phyloP scores from a whole-genome alignment of 306 rosid genomes.

The Lathyrus sativus region DNA sequence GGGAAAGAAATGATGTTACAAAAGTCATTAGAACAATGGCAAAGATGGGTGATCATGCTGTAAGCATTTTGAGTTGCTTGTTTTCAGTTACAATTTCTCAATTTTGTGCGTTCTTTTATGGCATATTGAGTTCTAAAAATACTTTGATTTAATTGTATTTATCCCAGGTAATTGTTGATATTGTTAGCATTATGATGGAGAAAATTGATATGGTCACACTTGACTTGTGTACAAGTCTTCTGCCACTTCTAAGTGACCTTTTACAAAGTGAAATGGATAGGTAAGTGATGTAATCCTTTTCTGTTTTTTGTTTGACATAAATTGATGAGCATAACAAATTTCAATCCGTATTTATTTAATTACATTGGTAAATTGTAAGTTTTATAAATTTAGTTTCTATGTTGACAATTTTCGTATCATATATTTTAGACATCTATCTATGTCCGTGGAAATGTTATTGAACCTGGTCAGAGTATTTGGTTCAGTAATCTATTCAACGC shows the following conservation, averaged over 20 bases:
- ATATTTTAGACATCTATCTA: conserved; percentile 63
- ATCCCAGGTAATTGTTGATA: conserved; percentile 91
- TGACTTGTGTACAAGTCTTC: conserved; percentile 75
- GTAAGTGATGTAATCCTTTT: conserved; percentile 44
- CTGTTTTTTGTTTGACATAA: too few relatives aligned
- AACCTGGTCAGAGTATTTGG: conserved; percentile 88
- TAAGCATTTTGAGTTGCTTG: conserved; percentile 49
- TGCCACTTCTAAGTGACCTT: conserved; percentile 74
- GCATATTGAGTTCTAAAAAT: conserved; percentile 26
- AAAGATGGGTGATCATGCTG: conserved; percentile 93
- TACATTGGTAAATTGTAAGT: neutral
- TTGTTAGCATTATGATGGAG: conserved; percentile 71
- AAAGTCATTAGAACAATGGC: conserved; percentile 82
- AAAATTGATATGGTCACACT: conserved; percentile 81
- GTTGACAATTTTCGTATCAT: conserved; percentile 39
- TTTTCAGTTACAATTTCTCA: conserved; percentile 1
- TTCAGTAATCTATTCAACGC: conserved; percentile 77
- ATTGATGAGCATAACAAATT: neutral
- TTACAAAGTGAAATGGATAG: conserved; percentile 87
- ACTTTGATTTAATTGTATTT: conserved; percentile 34
- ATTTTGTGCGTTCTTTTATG: conserved; percentile 8
- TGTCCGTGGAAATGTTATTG: conserved; percentile 85
- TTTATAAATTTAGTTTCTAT: conserved; percentile 21
- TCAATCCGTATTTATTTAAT: neutral
- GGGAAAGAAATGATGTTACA: conserved; percentile 92